phyloP scores from a whole-genome alignment of 768 basidiomycete species.

The Lepiota venenata region DNA sequence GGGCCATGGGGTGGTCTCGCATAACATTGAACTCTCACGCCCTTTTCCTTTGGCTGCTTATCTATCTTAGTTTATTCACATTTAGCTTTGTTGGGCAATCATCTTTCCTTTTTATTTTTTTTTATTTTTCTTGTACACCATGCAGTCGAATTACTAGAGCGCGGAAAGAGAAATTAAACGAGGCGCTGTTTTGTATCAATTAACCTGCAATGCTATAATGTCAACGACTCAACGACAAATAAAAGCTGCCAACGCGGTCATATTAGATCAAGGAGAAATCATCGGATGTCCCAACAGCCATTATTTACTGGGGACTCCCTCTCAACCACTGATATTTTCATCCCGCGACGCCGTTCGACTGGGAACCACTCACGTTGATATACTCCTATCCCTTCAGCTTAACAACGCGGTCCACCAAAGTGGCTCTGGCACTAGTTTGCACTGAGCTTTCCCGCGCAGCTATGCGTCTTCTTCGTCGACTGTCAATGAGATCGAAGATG shows the following conservation, averaged over 20 bases:
- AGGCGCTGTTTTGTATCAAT: conserved; percentile 1
- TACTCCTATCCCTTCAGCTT: conserved; percentile 1
- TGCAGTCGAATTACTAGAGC: conserved; percentile 10
- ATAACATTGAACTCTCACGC: conserved; percentile 24
- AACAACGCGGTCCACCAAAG: conserved; percentile 2
- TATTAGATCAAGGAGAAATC: conserved; percentile 91
- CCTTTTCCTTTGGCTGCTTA: conserved; percentile 2
- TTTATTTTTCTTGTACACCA: conserved; percentile 10
- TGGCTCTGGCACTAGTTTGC: conserved; percentile 3
- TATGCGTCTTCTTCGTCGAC: conserved; percentile 30
- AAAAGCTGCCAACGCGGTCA: conserved; percentile 46
- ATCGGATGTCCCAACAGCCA: conserved; percentile 44
- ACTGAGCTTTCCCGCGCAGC: conserved; percentile 10
- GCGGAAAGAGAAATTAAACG: background rate
- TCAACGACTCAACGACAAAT: background rate
- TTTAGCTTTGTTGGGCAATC: background rate
- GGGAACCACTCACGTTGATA: conserved; percentile 24
- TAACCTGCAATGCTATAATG: background rate
- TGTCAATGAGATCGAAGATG: conserved; percentile 63
- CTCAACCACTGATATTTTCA: conserved; percentile 77
- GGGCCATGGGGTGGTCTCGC: conserved; percentile 82
- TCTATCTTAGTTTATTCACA: conserved; percentile 7
- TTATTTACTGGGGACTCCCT: conserved; percentile 51
- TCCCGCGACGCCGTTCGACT: conserved; percentile 23
- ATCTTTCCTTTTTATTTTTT: too few relatives aligned